Evolutionary conservation across 768 basidiomycete genomes (phyloP).

Genomic region (Filobasidium floriforme): DNA sequence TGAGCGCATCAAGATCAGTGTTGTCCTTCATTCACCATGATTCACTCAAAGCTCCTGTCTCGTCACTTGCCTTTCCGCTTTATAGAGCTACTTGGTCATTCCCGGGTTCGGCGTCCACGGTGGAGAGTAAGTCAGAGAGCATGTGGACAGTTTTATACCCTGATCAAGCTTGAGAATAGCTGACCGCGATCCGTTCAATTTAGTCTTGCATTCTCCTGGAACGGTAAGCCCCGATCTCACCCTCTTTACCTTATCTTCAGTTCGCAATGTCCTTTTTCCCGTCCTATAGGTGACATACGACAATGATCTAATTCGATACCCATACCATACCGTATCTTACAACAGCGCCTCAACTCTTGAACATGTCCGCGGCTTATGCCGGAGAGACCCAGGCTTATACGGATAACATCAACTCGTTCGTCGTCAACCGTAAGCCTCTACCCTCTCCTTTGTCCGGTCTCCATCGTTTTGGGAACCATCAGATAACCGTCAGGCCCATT

Average conservation of each 20-base stretch:
- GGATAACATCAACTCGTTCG: constrained; percentile 12
- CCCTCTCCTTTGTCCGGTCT: not conserved
- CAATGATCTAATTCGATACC: no score
- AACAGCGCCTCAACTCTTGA: not conserved
- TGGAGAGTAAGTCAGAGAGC: constrained; percentile 8
- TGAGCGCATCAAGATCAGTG: not conserved
- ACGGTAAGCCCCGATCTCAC: no score
- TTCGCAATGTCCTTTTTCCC: no score
- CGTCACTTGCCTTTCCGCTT: not conserved
- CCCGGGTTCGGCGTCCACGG: constrained; percentile 5
- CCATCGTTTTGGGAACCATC: no score
- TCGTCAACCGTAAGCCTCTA: not conserved
- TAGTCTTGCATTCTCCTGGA: not conserved
- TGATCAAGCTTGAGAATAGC: not conserved
- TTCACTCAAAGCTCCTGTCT: not conserved
- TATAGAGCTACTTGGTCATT: constrained; percentile 10
- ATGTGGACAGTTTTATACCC: not conserved
- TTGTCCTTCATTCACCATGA: not conserved
- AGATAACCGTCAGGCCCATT: not conserved
- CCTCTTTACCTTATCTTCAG: no score
- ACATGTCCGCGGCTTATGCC: no score
- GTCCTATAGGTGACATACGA: no score
- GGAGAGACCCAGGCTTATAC: not conserved
- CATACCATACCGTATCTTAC: not conserved
- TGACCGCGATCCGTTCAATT: not conserved